A percentile compares a stretch with the other conserved stretches of the same genome.
Conservation (phyloP, 768 basidiomycete genomes). For the Serendipita sp. region DNA sequence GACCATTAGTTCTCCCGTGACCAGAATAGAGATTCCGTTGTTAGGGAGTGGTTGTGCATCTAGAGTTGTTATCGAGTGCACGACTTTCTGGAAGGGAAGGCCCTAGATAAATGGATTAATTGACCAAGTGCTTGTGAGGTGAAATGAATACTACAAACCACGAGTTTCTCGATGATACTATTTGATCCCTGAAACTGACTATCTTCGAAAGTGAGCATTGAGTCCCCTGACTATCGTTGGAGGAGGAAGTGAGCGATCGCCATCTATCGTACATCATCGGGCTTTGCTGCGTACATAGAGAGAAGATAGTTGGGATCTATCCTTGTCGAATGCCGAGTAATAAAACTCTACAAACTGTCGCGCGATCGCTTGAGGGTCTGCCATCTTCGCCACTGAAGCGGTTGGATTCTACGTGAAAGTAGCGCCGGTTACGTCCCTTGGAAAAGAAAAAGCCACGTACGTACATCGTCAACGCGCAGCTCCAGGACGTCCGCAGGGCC, state of each 20-base stretch:
- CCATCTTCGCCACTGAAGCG: slow-evolving; percentile 28
- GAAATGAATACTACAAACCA: slow-evolving; percentile 26
- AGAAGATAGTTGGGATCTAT: slow-evolving; percentile 35
- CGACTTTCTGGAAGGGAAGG: slow-evolving; percentile 69
- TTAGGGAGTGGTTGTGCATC: slow-evolving; percentile 68
- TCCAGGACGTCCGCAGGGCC: too few species aligned
- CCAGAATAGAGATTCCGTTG: slow-evolving; percentile 50
- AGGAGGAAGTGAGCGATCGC: slow-evolving; percentile 13
- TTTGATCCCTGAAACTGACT: slow-evolving; percentile 35
- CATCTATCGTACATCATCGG: slow-evolving; percentile 15
- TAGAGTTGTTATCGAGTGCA: slow-evolving; percentile 63
- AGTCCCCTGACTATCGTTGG: slow-evolving; percentile 43
- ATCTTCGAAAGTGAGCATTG: slow-evolving; percentile 80
- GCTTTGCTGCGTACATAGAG: slow-evolving; percentile 58
- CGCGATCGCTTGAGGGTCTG: slow-evolving; percentile 59
- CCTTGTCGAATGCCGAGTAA: slow-evolving; percentile 58
- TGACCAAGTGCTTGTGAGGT: not conserved
- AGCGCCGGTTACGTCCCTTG: not conserved
- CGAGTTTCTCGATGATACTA: slow-evolving; percentile 56
- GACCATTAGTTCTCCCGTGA: slow-evolving; percentile 75
- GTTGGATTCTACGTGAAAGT: not conserved
- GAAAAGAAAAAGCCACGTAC: not conserved
- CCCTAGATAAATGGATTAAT: slow-evolving; percentile 24
- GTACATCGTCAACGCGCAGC: too few species aligned
- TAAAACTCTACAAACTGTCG: slow-evolving; percentile 70